phyloP scores from a whole-genome alignment of 306 rosid species.

The Cicer cuneatum region DNA sequence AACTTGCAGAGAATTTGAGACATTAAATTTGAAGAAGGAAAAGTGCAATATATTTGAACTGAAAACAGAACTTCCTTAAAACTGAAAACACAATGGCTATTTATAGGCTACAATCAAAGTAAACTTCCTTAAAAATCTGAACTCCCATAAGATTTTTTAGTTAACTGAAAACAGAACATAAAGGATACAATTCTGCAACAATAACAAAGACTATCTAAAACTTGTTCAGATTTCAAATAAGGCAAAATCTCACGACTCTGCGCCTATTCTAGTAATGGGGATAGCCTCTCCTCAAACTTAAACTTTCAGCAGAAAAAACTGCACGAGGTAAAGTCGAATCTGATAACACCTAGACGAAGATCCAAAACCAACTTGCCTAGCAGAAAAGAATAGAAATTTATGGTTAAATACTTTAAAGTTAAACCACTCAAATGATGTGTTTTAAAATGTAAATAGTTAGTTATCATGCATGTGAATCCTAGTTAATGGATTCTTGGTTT shows the following conservation, averaged over 20 bases:
- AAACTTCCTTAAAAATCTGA: neutral
- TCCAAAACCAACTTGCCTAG: neutral
- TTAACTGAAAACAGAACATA: neutral
- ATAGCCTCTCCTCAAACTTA: no score
- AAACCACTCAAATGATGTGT: conserved; percentile 1
- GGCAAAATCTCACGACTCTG: no score
- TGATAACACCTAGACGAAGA: neutral
- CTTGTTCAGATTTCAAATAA: no score
- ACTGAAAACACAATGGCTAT: neutral
- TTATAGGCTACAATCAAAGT: neutral
- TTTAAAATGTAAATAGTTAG: neutral
- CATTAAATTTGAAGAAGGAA: neutral
- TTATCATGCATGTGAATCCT: conserved; percentile 1
- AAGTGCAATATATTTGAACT: neutral
- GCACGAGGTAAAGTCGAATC: neutral
- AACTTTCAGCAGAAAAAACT: neutral
- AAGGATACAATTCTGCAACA: no score
- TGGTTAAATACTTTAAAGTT: conserved; percentile 1
- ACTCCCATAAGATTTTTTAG: neutral
- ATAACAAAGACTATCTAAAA: no score
- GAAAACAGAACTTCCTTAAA: no score
- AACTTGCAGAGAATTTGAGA: neutral
- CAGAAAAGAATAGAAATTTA: neutral
- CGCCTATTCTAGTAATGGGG: no score
- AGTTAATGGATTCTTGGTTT: neutral